phyloP scores from a whole-genome alignment of 257 asterid species.

The Cinchona pubescens region DNA sequence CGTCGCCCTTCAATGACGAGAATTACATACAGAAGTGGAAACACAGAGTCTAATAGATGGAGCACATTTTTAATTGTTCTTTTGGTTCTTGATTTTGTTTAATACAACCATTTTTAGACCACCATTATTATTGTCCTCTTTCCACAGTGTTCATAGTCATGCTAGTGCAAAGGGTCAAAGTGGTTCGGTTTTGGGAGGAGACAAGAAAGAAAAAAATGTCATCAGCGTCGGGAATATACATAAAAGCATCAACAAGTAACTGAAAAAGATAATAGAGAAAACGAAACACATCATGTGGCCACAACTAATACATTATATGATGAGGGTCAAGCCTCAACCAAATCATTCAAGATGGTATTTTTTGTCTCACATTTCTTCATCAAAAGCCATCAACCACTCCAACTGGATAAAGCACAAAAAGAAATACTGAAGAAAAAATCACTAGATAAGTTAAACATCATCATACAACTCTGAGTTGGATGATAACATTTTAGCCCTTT shows the following conservation, averaged over 20 bases:
- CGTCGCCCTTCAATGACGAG: neutral
- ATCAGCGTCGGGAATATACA: neutral
- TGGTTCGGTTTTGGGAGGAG: neutral
- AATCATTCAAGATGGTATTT: constrained; percentile 11
- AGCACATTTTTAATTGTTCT: neutral
- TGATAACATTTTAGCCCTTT: neutral
- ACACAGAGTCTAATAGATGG: neutral
- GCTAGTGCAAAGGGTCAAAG: neutral
- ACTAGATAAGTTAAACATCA: constrained; percentile 2
- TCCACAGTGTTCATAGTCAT: neutral
- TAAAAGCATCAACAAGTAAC: neutral
- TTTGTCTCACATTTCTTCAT: neutral
- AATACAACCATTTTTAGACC: neutral
- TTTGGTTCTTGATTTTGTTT: neutral
- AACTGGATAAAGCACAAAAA: constrained; percentile 12
- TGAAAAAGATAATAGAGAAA: neutral
- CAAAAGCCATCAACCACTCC: constrained; percentile 8
- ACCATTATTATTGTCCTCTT: neutral
- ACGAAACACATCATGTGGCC: constrained; percentile 15
- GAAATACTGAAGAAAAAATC: neutral
- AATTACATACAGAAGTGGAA: neutral
- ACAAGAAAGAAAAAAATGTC: neutral
- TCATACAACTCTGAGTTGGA: neutral
- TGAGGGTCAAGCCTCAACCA: neutral
- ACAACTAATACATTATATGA: neutral